phyloP scores from a whole-genome alignment of 2,329 filamentous ascomycete species.

The Colletotrichum echinochloae region DNA sequence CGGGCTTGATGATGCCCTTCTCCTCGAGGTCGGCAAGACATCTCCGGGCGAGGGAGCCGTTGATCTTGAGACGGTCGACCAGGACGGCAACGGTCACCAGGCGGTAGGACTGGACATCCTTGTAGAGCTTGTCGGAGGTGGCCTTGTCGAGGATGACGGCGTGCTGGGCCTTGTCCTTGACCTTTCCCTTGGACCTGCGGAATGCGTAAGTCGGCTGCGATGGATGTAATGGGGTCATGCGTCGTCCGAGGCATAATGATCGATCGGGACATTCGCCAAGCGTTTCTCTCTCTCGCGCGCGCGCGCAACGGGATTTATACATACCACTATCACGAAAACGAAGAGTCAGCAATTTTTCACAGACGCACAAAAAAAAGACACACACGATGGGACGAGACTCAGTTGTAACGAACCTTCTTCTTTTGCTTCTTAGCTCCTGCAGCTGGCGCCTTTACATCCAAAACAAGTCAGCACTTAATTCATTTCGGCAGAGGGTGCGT shows the following conservation, averaged over 20 bases:
- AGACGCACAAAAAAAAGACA: neutral
- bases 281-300: too few species aligned
- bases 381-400: neutral
- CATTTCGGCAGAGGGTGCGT: neutral
- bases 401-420: constrained; percentile 53
- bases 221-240: neutral
- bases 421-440: constrained; percentile 64
- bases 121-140: constrained; percentile 98
- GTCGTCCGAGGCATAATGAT: constrained; percentile 17
- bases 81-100: constrained; percentile 98
- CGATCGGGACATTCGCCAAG: constrained; percentile 15
- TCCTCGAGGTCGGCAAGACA: constrained; percentile 95
- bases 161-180: constrained; percentile 99
- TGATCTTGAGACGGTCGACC: constrained; percentile 99
- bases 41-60: constrained; percentile 93
- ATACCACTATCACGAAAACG: constrained; percentile 50
- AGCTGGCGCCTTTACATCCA: constrained; percentile 53
- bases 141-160: constrained; percentile 98
- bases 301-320: constrained; percentile 35
- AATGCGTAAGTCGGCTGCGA: constrained; percentile 32
- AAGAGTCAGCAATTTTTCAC: constrained; percentile 24
- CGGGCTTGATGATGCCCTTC: constrained; percentile 98
- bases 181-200: constrained; percentile 66
- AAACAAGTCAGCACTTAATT: constrained; percentile 30
- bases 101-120: constrained; percentile 99